A percentile compares a stretch with the other conserved stretches of the same genome.
Evolutionary conservation across 2,329 filamentous ascomycete species (phyloP).

Genomic region (Verticillium tricorpus): DNA sequence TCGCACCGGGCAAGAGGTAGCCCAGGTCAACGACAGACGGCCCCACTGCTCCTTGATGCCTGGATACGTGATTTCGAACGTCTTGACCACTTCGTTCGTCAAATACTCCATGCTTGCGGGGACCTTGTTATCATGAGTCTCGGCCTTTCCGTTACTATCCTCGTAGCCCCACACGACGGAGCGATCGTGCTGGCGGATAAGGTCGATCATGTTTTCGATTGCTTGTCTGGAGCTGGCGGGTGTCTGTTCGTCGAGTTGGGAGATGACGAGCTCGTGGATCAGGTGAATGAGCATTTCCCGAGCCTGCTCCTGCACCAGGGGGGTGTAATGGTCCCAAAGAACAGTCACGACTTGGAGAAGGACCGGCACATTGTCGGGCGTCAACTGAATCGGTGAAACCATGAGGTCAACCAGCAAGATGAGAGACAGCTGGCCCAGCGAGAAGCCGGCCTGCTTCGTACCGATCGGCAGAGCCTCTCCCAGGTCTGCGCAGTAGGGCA

Average conservation of each 20-base stretch:
- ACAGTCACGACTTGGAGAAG: constrained; percentile 88
- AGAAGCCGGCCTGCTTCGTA: constrained; percentile 89
- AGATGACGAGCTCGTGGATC: constrained; percentile 90
- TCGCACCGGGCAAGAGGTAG: constrained; percentile 90
- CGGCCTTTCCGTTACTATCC: constrained; percentile 81
- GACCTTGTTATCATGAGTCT: constrained; percentile 72
- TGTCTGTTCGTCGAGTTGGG: constrained; percentile 65
- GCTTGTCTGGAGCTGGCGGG: constrained; percentile 60
- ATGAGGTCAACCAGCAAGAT: constrained; percentile 95
- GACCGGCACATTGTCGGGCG: constrained; percentile 74
- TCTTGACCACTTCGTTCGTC: constrained; percentile 74
- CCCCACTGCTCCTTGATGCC: constrained; percentile 89
- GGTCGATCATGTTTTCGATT: constrained; percentile 85
- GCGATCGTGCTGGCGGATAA: constrained; percentile 76
- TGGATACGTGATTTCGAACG: constrained; percentile 80
- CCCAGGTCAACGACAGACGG: constrained; percentile 86
- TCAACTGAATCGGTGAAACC: constrained; percentile 82
- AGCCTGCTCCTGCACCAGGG: constrained; percentile 92
- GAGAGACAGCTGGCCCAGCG: constrained; percentile 85
- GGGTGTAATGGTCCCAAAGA: constrained; percentile 95
- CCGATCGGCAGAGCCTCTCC: constrained; percentile 74
- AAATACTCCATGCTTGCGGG: constrained; percentile 84
- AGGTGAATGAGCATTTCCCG: constrained; percentile 97
- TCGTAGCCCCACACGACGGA: constrained; percentile 92
- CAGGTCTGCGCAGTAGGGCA: constrained; percentile 90